phyloP scores from a whole-genome alignment of 768 basidiomycete species.

The Multifurca ochricompacta region DNA sequence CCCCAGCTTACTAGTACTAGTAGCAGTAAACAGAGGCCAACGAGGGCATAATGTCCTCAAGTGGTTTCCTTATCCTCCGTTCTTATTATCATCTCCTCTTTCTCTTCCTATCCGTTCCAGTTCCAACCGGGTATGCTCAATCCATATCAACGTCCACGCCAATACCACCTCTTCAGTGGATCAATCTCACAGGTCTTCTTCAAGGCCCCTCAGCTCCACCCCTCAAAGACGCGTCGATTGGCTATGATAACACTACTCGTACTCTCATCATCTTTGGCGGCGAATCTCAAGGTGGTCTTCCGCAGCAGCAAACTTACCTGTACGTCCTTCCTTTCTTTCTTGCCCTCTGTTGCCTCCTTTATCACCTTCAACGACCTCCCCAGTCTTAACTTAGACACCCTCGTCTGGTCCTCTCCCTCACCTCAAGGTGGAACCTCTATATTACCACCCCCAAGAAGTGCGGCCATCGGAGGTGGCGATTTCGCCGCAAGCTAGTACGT shows the following conservation, averaged over 20 bases:
- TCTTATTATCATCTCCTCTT: slow-evolving; percentile 21
- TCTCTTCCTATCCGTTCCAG: slow-evolving; percentile 21
- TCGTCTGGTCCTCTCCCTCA: slow-evolving; percentile 52
- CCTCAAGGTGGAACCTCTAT: slow-evolving; percentile 41
- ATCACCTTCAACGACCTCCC: slow-evolving; percentile 11
- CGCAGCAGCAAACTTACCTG: slow-evolving; percentile 62
- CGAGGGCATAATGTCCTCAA: not conserved
- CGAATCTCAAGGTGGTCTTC: slow-evolving; percentile 55
- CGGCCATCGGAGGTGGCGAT: slow-evolving; percentile 58
- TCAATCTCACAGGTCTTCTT: slow-evolving; percentile 56
- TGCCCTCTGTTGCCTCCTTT: not conserved
- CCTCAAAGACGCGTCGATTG: slow-evolving; percentile 66
- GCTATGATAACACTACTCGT: slow-evolving; percentile 41
- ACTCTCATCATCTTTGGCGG: slow-evolving; percentile 70
- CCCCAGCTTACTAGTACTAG: no score
- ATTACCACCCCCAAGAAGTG: slow-evolving; percentile 55
- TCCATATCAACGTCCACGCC: slow-evolving; percentile 45
- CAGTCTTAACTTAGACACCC: slow-evolving; percentile 55
- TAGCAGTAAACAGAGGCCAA: no score
- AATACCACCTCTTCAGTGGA: slow-evolving; percentile 60
- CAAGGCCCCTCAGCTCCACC: slow-evolving; percentile 47
- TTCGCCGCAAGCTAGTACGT: slow-evolving; percentile 78
- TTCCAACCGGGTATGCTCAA: no score
- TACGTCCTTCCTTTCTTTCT: slow-evolving; percentile 29
- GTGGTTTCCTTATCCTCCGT: slow-evolving; percentile 23